Conservation (phyloP, 768 basidiomycete species). For the Xerocomellus amylosporus region DNA sequence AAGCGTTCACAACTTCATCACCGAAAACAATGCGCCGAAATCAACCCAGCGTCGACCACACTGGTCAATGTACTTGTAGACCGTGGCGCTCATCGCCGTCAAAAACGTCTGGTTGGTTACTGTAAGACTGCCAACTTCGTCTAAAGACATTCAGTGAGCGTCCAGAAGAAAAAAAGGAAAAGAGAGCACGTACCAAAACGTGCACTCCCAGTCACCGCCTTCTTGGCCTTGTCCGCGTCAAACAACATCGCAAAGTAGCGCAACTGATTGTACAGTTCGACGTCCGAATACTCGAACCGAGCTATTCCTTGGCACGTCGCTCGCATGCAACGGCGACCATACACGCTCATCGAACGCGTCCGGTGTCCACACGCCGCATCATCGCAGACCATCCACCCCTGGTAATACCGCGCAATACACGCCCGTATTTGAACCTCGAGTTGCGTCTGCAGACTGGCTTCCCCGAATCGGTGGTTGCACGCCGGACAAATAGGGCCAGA, state of each 20-base stretch:
- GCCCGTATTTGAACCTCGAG: slow-evolving; percentile 83
- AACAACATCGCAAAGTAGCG: slow-evolving; percentile 81
- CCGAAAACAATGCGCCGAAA: slow-evolving; percentile 74
- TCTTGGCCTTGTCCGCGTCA: slow-evolving; percentile 60
- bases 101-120: slow-evolving; percentile 52
- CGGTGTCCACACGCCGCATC: slow-evolving; percentile 80
- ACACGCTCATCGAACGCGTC: slow-evolving; percentile 93
- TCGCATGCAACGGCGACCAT: slow-evolving; percentile 77
- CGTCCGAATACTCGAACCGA: slow-evolving; percentile 70
- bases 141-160: slow-evolving; percentile 35
- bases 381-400: slow-evolving; percentile 85
- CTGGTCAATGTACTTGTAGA: slow-evolving; percentile 79
- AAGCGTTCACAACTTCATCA: slow-evolving; percentile 57
- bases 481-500: slow-evolving; percentile 69
- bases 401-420: slow-evolving; percentile 79
- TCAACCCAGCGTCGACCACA: slow-evolving; percentile 92
- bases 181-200: slow-evolving; percentile 36
- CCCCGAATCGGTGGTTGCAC: slow-evolving; percentile 53
- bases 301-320: slow-evolving; percentile 11
- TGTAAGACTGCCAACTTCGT: slow-evolving; percentile 51
- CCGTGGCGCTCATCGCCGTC: slow-evolving; percentile 48
- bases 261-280: slow-evolving; percentile 85
- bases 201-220: slow-evolving; percentile 46
- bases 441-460: slow-evolving; percentile 73
- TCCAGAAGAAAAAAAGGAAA: neutral